Evolutionary conservation across 2,329 filamentous ascomycete genomes (phyloP), one percentile per base, ranked within the genome.

Genomic region (Diaporthe amygdali): DNA sequence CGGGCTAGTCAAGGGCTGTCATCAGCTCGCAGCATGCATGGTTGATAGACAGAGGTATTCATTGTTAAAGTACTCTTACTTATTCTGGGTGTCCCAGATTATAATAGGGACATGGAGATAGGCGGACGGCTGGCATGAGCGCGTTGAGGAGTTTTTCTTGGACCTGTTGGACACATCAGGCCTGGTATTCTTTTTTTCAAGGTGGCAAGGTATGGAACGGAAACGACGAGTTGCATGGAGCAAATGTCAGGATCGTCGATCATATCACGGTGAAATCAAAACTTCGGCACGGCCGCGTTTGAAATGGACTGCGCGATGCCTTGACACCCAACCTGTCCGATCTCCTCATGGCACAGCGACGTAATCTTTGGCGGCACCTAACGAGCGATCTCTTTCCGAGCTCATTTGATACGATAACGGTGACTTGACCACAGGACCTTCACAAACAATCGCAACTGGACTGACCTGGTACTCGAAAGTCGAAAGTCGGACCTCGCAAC

Each of bases 1-100:
- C 83, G 84, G 71, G 72, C 77, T 75, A 82, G 86, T 66, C 80
- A 83, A 71, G 81, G 85, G 27, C 76, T 78, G 72, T 68, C 72
- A 52, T 55, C 49, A 72, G 71, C 49, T 44, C 72, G 70, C 66
- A 72, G 71, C 66, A 66, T 55, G 67, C 70, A 70, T 71, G 56
- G 73, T 51, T 69, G 74, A 73, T 54, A 61, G 69, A 46, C 59
- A 20, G 46, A 54, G n/a, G 41, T 68, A 66, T 61, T 66, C 46
- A 69, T 49, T 52, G 32, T 59, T 56, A 37, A 30, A 44, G 25
- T 52, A 70, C 30, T 37, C 68, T 69, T 71, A 69, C 32, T 66
- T 67, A 72, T 68, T 72, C 52, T 68, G 54, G 67, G 54, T 54
- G 25, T 63, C 41, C 41, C 69, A 41, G 41, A 56, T 34, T 56